Base-by-base conservation (phyloP, 2,329 filamentous ascomycete species). In the Phialocephala sp. region DNA sequence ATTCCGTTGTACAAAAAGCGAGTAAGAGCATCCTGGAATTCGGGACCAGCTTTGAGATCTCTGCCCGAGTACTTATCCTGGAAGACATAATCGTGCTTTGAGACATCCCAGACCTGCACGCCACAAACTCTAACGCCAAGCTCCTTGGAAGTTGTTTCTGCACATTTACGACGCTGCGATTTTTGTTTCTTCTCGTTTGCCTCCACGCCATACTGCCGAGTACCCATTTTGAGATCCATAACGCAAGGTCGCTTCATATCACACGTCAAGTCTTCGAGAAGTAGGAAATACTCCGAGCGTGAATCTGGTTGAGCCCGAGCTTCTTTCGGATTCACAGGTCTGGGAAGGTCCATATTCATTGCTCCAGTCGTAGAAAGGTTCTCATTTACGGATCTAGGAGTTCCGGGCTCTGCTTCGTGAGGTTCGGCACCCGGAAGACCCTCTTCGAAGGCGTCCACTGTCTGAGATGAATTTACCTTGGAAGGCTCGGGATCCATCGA, bases 181-280 rank as follows among this genome's bases (percentile, higher is more conserved):
- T 90, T 89, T 74, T 94, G 92, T 78, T 99, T 99, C 82, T 97
- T 97, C 52, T 93, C 89, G 61, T 86, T 89, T 1, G 95, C 95
- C 72, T 98, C 94, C 14, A 98, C 88, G 8, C 95, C 95, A 76
- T 97, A 98, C 76, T 99, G 95, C 1, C 95, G 89, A 8, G 95
- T 99, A 22, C 95, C 95, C 95, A 99, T 99, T 77, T 99, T 99
- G 68, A 99, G 83, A 76, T 99, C 95, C 78, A 99, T 91, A 66
- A 99, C 97, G 79, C 95, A 98, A 5, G 95, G 95, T 59, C 91
- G 89, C 76, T 93, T 94, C 95, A 99, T 98, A 39, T 94, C 94
- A 1, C 94, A 92, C 0, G 95, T 99, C 57, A 99, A 85, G 76
- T 99, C 95, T 78, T 99, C 95, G 11, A 99, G 82, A 0, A 99